Percentiles rank a stretch among this genome's conserved stretches.
These are phyloP conservation scores for Rhodotorula graminis DNA, from an alignment of 768 basidiomycete genomes.

Conservation along the genomic window DNA sequence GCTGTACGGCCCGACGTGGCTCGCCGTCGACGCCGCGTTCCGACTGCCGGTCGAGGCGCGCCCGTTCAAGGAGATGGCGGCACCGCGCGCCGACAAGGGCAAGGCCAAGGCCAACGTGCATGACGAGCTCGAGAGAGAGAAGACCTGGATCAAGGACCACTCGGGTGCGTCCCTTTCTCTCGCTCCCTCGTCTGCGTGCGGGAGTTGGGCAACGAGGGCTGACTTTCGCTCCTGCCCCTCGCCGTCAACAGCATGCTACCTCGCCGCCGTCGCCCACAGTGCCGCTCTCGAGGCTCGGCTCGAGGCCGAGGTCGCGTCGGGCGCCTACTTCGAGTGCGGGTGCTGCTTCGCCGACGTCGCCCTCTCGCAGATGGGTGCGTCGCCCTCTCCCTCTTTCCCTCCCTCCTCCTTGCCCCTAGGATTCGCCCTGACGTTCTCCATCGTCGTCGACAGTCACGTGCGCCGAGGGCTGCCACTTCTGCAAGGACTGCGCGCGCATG, in stretches of 20 bases:
- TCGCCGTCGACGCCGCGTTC: background rate
- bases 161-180: background rate
- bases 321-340: slow-evolving; percentile 38
- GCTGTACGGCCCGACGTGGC: slow-evolving; percentile 33
- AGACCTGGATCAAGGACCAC: slow-evolving; percentile 2
- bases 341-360: slow-evolving; percentile 40
- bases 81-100: too few relatives aligned
- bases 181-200: too few relatives aligned
- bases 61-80: slow-evolving; percentile 6
- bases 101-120: slow-evolving; percentile 12
- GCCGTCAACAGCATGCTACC: background rate
- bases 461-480: slow-evolving; percentile 37
- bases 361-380: slow-evolving; percentile 21
- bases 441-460: slow-evolving; percentile 20
- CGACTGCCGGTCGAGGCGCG: background rate
- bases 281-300: background rate
- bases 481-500: slow-evolving; percentile 36
- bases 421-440: background rate
- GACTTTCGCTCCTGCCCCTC: too few relatives aligned
- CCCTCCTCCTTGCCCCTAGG: background rate
- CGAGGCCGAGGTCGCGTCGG: slow-evolving; percentile 27
- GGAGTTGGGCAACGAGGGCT: too few relatives aligned
- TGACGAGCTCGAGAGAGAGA: slow-evolving; percentile 20
- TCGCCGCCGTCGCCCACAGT: background rate
- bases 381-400: background rate